Conservation (phyloP, 2,329 filamentous ascomycete species). For the Teratosphaeria nubilosa region DNA sequence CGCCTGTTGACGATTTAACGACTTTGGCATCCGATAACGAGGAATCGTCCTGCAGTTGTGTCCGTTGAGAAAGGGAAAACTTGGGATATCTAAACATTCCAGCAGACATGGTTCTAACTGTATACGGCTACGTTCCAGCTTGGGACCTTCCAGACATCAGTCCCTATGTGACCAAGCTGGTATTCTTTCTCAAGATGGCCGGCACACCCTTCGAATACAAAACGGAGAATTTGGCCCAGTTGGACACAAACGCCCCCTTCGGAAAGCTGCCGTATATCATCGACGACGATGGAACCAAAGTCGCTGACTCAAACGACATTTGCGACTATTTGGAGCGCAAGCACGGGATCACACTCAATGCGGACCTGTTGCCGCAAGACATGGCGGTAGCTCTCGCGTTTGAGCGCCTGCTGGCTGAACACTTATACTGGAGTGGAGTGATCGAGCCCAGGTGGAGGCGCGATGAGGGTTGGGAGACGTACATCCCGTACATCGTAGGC, state of each 20-base stretch:
- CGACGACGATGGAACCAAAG: slow-evolving; percentile 6
- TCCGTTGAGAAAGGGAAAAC: neutral
- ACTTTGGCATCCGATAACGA: neutral
- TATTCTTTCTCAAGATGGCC: slow-evolving; percentile 6
- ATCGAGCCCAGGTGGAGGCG: slow-evolving; percentile 6
- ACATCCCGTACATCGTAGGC: slow-evolving; percentile 6
- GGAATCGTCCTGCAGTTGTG: neutral
- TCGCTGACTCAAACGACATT: slow-evolving; percentile 4
- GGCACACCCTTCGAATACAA: slow-evolving; percentile 4
- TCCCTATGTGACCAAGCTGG: slow-evolving; percentile 6
- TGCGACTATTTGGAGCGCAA: slow-evolving; percentile 2
- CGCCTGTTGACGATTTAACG: neutral
- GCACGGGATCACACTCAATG: slow-evolving; percentile 3
- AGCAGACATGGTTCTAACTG: slow-evolving; percentile 4
- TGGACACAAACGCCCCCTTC: slow-evolving; percentile 3
- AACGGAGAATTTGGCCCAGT: neutral
- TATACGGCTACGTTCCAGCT: slow-evolving; percentile 6
- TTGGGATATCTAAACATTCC: neutral
- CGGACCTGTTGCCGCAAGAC: neutral
- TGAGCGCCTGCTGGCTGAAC: slow-evolving; percentile 3
- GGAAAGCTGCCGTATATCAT: slow-evolving; percentile 6
- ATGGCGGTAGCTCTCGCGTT: slow-evolving; percentile 1
- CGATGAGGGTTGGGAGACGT: slow-evolving; percentile 4
- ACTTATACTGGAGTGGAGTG: slow-evolving; percentile 4
- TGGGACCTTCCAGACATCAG: slow-evolving; percentile 7